A percentile compares a stretch with the other conserved stretches of the same genome.
These are phyloP conservation scores for Geranium brycei DNA, from an alignment of 345 rosid genomes.

Conservation along the genomic window DNA sequence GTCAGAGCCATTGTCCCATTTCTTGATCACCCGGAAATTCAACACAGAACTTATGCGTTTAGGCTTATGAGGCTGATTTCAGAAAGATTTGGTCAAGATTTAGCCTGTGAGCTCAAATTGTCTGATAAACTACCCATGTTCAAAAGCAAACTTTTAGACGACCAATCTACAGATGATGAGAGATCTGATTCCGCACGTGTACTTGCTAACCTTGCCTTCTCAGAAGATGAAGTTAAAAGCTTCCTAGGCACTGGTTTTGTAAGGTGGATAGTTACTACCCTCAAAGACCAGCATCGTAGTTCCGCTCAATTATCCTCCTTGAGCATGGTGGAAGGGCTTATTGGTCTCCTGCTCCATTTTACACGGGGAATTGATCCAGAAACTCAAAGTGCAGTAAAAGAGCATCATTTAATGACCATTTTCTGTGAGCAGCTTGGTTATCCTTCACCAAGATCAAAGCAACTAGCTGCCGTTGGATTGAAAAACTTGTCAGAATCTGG, in stretches of 20 bases:
- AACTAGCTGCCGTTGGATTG: constrained; percentile 28
- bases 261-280: constrained; percentile 18
- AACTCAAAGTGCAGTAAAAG: constrained; percentile 13
- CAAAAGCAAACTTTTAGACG: constrained; percentile 22
- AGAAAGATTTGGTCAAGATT: constrained; percentile 20
- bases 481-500: constrained; percentile 29
- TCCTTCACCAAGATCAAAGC: constrained; percentile 19
- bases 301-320: constrained; percentile 12
- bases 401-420: constrained; percentile 21
- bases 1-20: constrained; percentile 15
- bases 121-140: constrained; percentile 18
- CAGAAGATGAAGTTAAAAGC: constrained; percentile 18
- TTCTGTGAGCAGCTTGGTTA: constrained; percentile 18
- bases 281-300: constrained; percentile 11
- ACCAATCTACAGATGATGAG: constrained; percentile 23
- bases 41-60: constrained; percentile 21
- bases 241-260: constrained; percentile 23
- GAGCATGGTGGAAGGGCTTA: constrained; percentile 30
- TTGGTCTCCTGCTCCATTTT: constrained; percentile 29
- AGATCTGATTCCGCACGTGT: constrained; percentile 31
- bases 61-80: constrained; percentile 26
- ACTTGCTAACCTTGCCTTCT: constrained; percentile 28
- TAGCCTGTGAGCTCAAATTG: constrained; percentile 17
- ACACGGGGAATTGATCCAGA: constrained; percentile 17
- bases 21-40: constrained; percentile 24